Evolutionary conservation across 2,329 filamentous ascomycete species (phyloP).

Genomic region (Emmonsiellopsis sp.): DNA sequence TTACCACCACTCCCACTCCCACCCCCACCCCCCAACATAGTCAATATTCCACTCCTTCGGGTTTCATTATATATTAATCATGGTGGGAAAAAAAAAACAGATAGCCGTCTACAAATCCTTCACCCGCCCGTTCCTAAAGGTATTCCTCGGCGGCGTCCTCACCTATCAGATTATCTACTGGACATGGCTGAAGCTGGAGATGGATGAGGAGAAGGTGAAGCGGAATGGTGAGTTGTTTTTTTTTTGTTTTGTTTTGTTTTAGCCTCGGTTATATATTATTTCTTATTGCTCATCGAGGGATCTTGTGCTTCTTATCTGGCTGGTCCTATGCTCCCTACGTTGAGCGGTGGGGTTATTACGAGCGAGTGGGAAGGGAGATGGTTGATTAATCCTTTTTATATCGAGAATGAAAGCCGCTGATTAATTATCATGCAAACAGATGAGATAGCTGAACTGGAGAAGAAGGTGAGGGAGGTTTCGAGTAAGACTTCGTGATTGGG

Average conservation of each 20-base stretch:
- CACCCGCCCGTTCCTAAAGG: slow-evolving; percentile 36
- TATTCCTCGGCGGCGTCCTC: slow-evolving; percentile 39
- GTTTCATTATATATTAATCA: too few species aligned
- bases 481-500: neutral
- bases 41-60: neutral
- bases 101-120: slow-evolving; percentile 31
- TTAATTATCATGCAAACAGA: slow-evolving; percentile 14
- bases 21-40: too few species aligned
- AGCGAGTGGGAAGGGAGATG: too few species aligned
- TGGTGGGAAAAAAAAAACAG: slow-evolving; percentile 13
- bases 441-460: slow-evolving; percentile 25
- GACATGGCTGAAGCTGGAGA: slow-evolving; percentile 39
- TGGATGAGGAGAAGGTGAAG: slow-evolving; percentile 32
- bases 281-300: neutral
- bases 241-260: neutral
- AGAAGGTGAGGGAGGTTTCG: slow-evolving; percentile 25
- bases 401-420: neutral
- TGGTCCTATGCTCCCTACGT: too few species aligned
- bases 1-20: too few species aligned
- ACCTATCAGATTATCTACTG: slow-evolving; percentile 41
- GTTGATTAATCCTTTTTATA: too few species aligned
- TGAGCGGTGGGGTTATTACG: too few species aligned
- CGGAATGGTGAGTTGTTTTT: slow-evolving; percentile 30
- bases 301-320: neutral
- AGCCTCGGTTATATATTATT: neutral